Evolutionary conservation across 78 protist genomes (phyloP), one percentile per base, ranked within the genome.

Genomic region (Pelomyxa schiedti): DNA sequence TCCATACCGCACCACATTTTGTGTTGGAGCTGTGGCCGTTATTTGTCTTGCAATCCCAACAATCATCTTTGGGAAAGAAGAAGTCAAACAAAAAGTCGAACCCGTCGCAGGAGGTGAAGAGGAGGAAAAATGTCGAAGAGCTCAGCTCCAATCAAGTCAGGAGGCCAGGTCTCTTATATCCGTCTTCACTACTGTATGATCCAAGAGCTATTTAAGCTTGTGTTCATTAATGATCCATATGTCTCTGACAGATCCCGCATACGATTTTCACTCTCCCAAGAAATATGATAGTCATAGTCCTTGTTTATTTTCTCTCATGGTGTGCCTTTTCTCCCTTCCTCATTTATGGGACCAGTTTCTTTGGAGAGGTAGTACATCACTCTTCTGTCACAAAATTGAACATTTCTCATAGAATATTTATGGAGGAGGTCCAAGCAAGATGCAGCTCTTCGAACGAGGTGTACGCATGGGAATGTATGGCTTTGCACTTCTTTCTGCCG

Each of bases 291-390:
- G 22, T 73, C 0, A 71, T 80, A 28, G 68, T 65, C 22, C 5
- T 75, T 4, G 86, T 80, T 28, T 66, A 75, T 70, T 80, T 80
- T 32, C 30, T 80, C 36, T 36, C 65, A 7, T 80, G 86, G 86
- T 80, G 74, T 66, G 86, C 81, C 8, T 80, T 30, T n/a, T 75
- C 80, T 41, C 86, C 86, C 74, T 74, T 42, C 65, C 66, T 80
- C 77, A 79, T 80, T 9, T 64, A 29, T 1, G 69, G 35, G 35
- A 74, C 86, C 6, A 41, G 42, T 0, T 80, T 69, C 66, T 80
- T 74, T 47, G 75, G n/a, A n/a, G n/a, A n/a, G n/a, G n/a, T n/a
- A n/a, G n/a, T n/a, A n/a, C n/a, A n/a, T n/a, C n/a, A n/a, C n/a
- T n/a, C n/a, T n/a, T n/a, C n/a, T n/a, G n/a, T n/a, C n/a, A n/a